These are phyloP conservation scores for Zostera marina DNA, from an alignment of 116 monocot species.

Conservation along the genomic window DNA sequence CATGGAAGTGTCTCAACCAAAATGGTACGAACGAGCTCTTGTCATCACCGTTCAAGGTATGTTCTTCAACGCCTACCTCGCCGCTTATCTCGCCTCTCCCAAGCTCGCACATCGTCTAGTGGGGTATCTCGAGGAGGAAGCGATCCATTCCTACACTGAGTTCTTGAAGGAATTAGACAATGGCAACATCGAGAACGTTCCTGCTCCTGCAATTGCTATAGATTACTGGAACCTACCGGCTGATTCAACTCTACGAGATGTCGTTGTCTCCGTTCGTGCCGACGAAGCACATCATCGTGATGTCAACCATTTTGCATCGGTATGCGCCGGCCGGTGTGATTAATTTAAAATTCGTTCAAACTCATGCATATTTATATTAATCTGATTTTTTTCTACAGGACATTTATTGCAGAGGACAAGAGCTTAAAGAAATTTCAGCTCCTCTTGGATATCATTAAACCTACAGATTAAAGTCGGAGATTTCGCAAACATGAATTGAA, in stretches of 20 bases:
- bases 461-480: neutral
- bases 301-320: slow-evolving; percentile 48
- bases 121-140: slow-evolving; percentile 60
- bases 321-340: neutral
- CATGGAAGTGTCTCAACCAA: slow-evolving; percentile 45
- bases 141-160: slow-evolving; percentile 59
- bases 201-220: slow-evolving; percentile 54
- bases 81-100: slow-evolving; percentile 33
- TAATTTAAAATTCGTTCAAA: neutral
- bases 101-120: slow-evolving; percentile 43
- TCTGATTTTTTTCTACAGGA: slow-evolving; percentile 26
- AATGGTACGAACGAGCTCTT: slow-evolving; percentile 46
- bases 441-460: slow-evolving; percentile 51
- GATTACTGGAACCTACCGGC: slow-evolving; percentile 46
- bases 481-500: neutral
- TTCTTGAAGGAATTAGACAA: slow-evolving; percentile 44
- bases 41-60: slow-evolving; percentile 41
- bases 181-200: slow-evolving; percentile 41
- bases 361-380: neutral
- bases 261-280: slow-evolving; percentile 35
- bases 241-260: slow-evolving; percentile 39
- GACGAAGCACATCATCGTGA: slow-evolving; percentile 69
- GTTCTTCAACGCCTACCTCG: slow-evolving; percentile 54
- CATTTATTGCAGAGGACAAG: slow-evolving; percentile 47
- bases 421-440: slow-evolving; percentile 38